Evolutionary conservation across 495 filamentous ascomycete species (phyloP).

Genomic region (Podospora fimiseda): DNA sequence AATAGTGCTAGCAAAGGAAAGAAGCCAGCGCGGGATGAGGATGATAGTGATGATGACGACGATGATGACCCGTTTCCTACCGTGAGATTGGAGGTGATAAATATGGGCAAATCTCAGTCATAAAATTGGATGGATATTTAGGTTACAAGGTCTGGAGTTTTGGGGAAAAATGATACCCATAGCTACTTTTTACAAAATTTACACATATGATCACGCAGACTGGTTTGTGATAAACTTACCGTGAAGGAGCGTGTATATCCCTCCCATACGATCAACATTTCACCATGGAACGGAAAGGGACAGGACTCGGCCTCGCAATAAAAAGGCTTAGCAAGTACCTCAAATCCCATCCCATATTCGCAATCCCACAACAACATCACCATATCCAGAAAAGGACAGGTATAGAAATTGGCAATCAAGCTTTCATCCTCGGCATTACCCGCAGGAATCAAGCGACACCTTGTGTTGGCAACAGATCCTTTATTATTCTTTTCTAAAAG

Average conservation of each 20-base stretch:
- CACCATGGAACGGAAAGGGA: no score
- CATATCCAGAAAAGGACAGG: conserved; percentile 16
- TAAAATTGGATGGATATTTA: background rate
- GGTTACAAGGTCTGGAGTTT: background rate
- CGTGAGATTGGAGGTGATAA: conserved; percentile 12
- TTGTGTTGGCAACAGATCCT: conserved; percentile 58
- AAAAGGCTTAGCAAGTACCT: background rate
- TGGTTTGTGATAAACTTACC: no score
- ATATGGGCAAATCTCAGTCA: conserved; percentile 1
- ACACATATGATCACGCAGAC: no score
- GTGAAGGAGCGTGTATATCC: no score
- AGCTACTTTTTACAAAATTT: background rate
- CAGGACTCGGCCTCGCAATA: background rate
- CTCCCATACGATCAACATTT: no score
- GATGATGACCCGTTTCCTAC: conserved; percentile 16
- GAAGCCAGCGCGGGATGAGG: conserved; percentile 4
- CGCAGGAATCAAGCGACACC: conserved; percentile 84
- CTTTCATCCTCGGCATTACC: conserved; percentile 55
- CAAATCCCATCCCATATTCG: background rate
- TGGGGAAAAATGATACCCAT: background rate
- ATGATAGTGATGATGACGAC: conserved; percentile 10
- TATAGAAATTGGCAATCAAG: conserved; percentile 84
- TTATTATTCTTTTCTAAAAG: conserved; percentile 42
- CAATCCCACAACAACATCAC: background rate
- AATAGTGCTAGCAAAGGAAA: conserved; percentile 25